Base-by-base conservation (phyloP, 2,329 filamentous ascomycete genomes). In the Lecanoromycetidae sp. region DNA sequence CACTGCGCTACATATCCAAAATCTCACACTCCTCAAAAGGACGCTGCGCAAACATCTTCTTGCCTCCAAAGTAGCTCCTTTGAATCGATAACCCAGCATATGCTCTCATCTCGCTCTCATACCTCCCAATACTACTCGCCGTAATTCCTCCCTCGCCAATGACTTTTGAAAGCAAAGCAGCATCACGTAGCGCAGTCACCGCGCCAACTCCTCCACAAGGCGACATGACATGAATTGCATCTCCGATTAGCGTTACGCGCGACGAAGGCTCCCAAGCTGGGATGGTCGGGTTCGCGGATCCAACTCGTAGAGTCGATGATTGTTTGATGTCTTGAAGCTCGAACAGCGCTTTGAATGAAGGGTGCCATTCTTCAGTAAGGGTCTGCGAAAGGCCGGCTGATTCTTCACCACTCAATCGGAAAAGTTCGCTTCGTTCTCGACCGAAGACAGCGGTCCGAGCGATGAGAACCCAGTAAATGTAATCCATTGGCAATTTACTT, bases 221-320 rank as follows among this genome's bases (percentile, higher is more conserved):
- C 0, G 74, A 77, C 75, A 78, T 78, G 0, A 67, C 69, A 52
- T 78, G 75, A 2, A 61, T 72, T 0, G 75, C 74, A 54, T 79
- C 75, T 0, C 76, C 76, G 45, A 79, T 72, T 1, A 77, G 65
- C 0, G 76, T 78, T 8, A 78, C 74, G 0, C 77, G 67, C 0
- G 71, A 67, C 45, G 77, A 69, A 36, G 76, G 79, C 8, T 63
- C 55, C 78, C 78, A 82, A 33, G 72, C 66, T 0, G 81, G 75
- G 1, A 77, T 76, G 0, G 65, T 66, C 0, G 77, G 77, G 3
- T 20, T n/a, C 0, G 68, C 79, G 53, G 75, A 80, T 2, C 76
- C 79, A 38, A 82, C 79, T 55, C 79, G 80, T 75, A 76, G 80
- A 53, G 81, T 80, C 0, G 77, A 76, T 0, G 77, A 72, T 52